Evolutionary conservation across 768 basidiomycete species (phyloP).

Genomic region (Crassisporium funariophilum): DNA sequence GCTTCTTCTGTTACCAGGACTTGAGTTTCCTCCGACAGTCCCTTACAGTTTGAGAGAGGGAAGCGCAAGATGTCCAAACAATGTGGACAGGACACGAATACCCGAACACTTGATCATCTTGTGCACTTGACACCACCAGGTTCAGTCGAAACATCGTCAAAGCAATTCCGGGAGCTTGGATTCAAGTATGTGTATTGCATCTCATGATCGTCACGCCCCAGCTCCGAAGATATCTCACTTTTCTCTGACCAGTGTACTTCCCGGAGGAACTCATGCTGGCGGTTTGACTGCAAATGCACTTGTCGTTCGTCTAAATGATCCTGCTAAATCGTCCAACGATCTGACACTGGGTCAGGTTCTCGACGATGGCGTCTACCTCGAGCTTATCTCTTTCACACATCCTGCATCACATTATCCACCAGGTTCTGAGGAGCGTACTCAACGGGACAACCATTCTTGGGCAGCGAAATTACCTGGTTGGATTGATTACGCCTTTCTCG

Average conservation of each 20-base stretch:
- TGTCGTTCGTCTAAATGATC: conserved; percentile 41
- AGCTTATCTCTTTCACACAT: conserved; percentile 68
- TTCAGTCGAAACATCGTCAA: conserved; percentile 47
- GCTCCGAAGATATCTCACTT: neutral
- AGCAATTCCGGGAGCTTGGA: conserved; percentile 60
- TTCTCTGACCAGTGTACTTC: conserved; percentile 49
- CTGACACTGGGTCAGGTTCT: conserved; percentile 48
- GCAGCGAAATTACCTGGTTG: conserved; percentile 56
- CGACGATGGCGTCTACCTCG: conserved; percentile 62
- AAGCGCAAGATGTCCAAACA: too few species aligned
- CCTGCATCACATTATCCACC: conserved; percentile 55
- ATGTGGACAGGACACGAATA: too few species aligned
- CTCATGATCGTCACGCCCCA: neutral
- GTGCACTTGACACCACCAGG: conserved; percentile 72
- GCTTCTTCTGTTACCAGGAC: too few species aligned
- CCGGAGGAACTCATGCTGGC: conserved; percentile 65
- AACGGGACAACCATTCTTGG: conserved; percentile 56
- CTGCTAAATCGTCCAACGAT: neutral
- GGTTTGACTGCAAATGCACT: conserved; percentile 68
- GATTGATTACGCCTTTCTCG: conserved; percentile 69
- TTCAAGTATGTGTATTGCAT: conserved; percentile 56
- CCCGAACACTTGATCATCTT: conserved; percentile 62
- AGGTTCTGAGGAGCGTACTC: conserved; percentile 42
- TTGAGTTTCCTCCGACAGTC: too few species aligned
- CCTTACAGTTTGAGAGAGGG: too few species aligned